A percentile compares a stretch with the other conserved stretches of the same genome.
These are phyloP conservation scores for Aspergillus avenaceus DNA, from an alignment of 495 filamentous ascomycete species.

Conservation along the genomic window DNA sequence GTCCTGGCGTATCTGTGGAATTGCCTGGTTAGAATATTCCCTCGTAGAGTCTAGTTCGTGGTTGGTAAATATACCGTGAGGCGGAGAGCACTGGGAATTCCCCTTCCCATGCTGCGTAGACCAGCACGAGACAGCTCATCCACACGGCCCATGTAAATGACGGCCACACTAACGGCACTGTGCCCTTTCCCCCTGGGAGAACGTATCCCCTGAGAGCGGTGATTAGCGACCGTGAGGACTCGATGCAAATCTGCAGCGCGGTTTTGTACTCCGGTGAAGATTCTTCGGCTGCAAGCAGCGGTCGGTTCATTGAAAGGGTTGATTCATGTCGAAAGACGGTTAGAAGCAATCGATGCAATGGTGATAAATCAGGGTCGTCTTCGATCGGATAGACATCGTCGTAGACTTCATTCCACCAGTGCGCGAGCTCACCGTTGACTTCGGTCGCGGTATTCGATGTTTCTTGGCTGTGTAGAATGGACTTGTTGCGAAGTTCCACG, in stretches of 20 bases:
- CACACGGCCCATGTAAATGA: conserved; percentile 47
- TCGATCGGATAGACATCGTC: conserved; percentile 35
- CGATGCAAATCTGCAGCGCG: conserved; percentile 42
- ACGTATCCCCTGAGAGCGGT: conserved; percentile 27
- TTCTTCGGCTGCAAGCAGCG: conserved; percentile 33
- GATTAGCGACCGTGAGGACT: conserved; percentile 38
- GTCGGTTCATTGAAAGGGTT: conserved; percentile 43
- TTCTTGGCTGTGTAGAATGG: conserved; percentile 35
- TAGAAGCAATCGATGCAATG: conserved; percentile 35
- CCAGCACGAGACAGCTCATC: conserved; percentile 46
- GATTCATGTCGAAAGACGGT: conserved; percentile 38
- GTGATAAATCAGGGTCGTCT: conserved; percentile 14
- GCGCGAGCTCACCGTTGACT: conserved; percentile 33
- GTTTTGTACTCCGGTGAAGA: conserved; percentile 36
- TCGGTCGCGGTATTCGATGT: conserved; percentile 29
- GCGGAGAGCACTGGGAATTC: conserved; percentile 28
- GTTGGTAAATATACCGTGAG: conserved; percentile 1
- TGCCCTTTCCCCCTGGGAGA: conserved; percentile 11
- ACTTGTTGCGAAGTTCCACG: conserved; percentile 44
- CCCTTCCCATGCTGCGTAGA: conserved; percentile 42
- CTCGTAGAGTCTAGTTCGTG: neutral
- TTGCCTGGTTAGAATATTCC: neutral
- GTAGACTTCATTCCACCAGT: conserved; percentile 47
- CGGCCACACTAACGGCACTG: conserved; percentile 36
- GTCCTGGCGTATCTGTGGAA: conserved; percentile 27